phyloP scores from a whole-genome alignment of 805 yeast genomes.

The Lachancea thermotolerans region DNA sequence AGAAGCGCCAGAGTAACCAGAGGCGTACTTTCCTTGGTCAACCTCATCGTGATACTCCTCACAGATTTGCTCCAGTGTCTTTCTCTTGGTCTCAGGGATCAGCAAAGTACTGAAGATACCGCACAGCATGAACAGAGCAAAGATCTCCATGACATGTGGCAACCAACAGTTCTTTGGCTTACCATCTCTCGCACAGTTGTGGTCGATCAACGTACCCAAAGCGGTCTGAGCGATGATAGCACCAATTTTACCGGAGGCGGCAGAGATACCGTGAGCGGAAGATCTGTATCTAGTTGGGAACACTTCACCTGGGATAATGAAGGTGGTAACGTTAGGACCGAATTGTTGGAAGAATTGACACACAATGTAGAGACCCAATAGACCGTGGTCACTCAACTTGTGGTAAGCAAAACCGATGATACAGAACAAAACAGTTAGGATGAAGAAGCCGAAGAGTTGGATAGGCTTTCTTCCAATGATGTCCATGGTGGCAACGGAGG shows the following conservation, averaged over 20 bases:
- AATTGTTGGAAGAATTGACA: slow-evolving; percentile 86
- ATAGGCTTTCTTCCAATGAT: slow-evolving; percentile 77
- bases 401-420: slow-evolving; percentile 79
- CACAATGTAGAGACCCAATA: slow-evolving; percentile 69
- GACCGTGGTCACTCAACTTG: slow-evolving; percentile 57
- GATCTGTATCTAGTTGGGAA: slow-evolving; percentile 96
- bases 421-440: slow-evolving; percentile 69
- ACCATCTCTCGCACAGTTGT: slow-evolving; percentile 58
- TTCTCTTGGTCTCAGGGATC: slow-evolving; percentile 87
- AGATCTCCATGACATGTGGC: slow-evolving; percentile 90
- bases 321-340: slow-evolving; percentile 91
- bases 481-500: slow-evolving; percentile 72
- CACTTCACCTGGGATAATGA: slow-evolving; percentile 84
- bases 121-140: slow-evolving; percentile 82
- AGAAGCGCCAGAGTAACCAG: slow-evolving; percentile 11
- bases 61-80: slow-evolving; percentile 76
- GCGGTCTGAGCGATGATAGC: slow-evolving; percentile 88
- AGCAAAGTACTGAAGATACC: slow-evolving; percentile 63
- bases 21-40: slow-evolving; percentile 39
- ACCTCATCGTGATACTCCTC: slow-evolving; percentile 81
- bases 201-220: slow-evolving; percentile 76
- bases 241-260: slow-evolving; percentile 88
- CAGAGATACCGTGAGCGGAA: slow-evolving; percentile 91
- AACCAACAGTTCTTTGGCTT: slow-evolving; percentile 60
- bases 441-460: slow-evolving; percentile 67